phyloP scores from a whole-genome alignment of 1,284 basidiomycete genomes.

The Phaffia rhodozyma region DNA sequence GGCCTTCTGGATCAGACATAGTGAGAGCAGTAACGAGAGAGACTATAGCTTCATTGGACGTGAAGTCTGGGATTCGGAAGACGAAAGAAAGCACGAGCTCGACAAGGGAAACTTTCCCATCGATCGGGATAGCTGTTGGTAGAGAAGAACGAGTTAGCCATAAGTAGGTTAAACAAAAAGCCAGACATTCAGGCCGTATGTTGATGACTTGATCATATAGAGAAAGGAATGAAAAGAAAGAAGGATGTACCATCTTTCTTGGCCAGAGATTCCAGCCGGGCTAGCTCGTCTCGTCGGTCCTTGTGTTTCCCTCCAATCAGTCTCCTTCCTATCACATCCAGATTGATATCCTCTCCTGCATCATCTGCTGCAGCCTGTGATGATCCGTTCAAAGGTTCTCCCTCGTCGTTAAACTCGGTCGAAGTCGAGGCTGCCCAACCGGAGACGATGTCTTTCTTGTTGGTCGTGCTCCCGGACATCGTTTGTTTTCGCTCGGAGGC shows the following conservation, averaged over 20 bases:
- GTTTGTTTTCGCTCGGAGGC: conserved; percentile 6
- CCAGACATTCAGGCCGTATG: background rate
- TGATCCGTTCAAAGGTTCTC: background rate
- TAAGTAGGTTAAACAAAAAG: background rate
- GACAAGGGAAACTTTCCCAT: background rate
- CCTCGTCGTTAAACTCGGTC: conserved; percentile 7
- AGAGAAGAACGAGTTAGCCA: background rate
- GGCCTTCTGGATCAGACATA: conserved; percentile 2
- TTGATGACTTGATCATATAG: no score
- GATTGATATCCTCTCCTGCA: background rate
- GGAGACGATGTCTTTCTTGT: conserved; percentile 2
- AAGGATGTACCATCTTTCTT: conserved; percentile 10
- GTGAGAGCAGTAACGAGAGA: background rate
- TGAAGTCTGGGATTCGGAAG: conserved; percentile 7
- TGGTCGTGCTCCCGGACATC: background rate
- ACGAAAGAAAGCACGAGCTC: conserved; percentile 7
- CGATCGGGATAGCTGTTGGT: conserved; percentile 4
- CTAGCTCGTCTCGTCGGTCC: conserved; percentile 7
- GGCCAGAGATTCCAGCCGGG: background rate
- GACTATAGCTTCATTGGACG: conserved; percentile 10
- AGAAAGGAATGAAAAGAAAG: background rate
- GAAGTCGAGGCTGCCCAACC: conserved; percentile 11
- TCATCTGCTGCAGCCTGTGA: background rate
- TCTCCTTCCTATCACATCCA: background rate
- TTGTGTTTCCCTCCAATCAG: conserved; percentile 1